Percentiles rank a stretch among this genome's conserved stretches.
Evolutionary conservation across 805 yeast species (phyloP).

Genomic region (Alloascoidea africana): DNA sequence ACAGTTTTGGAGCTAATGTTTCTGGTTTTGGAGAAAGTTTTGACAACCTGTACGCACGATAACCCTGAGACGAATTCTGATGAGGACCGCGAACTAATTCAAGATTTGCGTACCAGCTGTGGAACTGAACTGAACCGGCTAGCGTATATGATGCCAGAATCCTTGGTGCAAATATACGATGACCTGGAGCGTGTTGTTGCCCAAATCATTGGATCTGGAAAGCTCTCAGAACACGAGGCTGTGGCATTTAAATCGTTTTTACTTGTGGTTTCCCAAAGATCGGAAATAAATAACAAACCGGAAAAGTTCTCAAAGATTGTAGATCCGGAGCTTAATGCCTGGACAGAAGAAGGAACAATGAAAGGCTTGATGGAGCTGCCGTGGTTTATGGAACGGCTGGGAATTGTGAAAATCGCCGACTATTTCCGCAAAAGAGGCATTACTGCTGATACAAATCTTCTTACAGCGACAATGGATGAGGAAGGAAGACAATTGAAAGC

Average conservation of each 20-base stretch:
- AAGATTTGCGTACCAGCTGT: slow-evolving; percentile 81
- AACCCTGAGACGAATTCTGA: slow-evolving; percentile 49
- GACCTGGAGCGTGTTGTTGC: slow-evolving; percentile 77
- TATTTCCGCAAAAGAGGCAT: slow-evolving; percentile 79
- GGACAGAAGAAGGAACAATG: slow-evolving; percentile 87
- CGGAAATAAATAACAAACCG: slow-evolving; percentile 48
- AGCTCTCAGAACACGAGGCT: slow-evolving; percentile 78
- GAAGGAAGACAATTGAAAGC: slow-evolving; percentile 64
- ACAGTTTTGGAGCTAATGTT: slow-evolving; percentile 66
- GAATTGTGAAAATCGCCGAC: slow-evolving; percentile 84
- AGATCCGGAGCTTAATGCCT: slow-evolving; percentile 81
- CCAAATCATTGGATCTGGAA: slow-evolving; percentile 46
- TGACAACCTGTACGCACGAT: slow-evolving; percentile 75
- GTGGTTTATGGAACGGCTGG: slow-evolving; percentile 97
- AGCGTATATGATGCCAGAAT: slow-evolving; percentile 90
- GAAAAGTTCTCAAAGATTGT: slow-evolving; percentile 77
- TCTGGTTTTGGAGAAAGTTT: slow-evolving; percentile 67
- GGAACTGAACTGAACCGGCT: slow-evolving; percentile 90
- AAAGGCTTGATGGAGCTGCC: slow-evolving; percentile 81
- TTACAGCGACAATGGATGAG: slow-evolving; percentile 80
- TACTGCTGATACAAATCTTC: slow-evolving; percentile 55
- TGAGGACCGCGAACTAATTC: slow-evolving; percentile 62
- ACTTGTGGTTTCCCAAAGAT: slow-evolving; percentile 80
- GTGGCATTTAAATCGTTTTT: slow-evolving; percentile 89
- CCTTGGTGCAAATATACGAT: slow-evolving; percentile 62